A percentile compares a stretch with the other conserved stretches of the same genome.
Evolutionary conservation across 192 early-diverging fungal genomes (phyloP).

Genomic region (Rhizoclosmatium globosum): DNA sequence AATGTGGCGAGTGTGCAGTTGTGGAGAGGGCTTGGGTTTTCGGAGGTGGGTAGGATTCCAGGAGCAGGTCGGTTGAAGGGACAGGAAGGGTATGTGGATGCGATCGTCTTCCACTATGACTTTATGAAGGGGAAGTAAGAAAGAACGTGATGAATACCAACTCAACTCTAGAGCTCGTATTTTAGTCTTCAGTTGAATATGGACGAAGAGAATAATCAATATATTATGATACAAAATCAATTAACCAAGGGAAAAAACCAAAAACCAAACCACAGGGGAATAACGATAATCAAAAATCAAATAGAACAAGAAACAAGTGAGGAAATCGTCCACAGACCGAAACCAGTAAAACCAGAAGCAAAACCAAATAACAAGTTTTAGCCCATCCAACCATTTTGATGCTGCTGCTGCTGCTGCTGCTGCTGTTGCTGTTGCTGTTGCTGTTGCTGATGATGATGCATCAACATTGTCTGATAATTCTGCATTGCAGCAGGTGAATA

Average conservation of each 20-base stretch:
- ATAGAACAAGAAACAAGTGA: neutral
- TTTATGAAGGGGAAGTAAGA: conserved; percentile 62
- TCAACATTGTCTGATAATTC: neutral
- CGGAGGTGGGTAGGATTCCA: conserved; percentile 72
- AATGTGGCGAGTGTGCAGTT: conserved; percentile 71
- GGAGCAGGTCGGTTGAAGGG: conserved; percentile 64
- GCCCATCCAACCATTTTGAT: neutral
- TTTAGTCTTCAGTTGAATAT: too few species aligned
- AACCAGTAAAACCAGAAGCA: neutral
- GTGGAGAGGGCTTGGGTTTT: conserved; percentile 73
- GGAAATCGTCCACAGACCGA: neutral
- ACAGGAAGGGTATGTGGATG: conserved; percentile 69
- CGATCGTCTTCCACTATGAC: conserved; percentile 80
- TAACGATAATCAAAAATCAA: neutral
- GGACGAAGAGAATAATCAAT: too few species aligned
- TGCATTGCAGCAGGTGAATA: neutral
- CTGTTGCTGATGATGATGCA: conserved; percentile 3
- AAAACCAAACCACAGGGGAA: too few species aligned
- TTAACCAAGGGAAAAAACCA: too few species aligned
- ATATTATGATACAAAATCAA: too few species aligned
- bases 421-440: neutral
- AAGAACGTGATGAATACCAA: too few species aligned
- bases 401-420: neutral
- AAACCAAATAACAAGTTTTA: neutral
- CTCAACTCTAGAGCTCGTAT: too few species aligned